phyloP scores from a whole-genome alignment of 2,329 filamentous ascomycete genomes.

The Aspergillus ochraceus region DNA sequence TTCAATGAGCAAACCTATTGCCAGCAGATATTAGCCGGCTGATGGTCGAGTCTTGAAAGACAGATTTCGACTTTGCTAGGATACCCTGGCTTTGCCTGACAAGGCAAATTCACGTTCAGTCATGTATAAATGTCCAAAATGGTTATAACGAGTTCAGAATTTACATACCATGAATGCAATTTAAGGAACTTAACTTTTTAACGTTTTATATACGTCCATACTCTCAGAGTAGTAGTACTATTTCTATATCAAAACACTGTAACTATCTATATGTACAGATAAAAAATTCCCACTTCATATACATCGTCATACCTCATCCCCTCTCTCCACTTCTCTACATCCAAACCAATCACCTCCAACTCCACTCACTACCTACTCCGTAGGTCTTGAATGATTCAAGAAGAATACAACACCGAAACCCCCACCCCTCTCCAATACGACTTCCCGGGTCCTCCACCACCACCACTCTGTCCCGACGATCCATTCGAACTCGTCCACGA shows the following conservation, averaged over 20 bases:
- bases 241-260: not conserved
- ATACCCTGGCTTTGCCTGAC: conserved; percentile 2
- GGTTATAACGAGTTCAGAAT: not conserved
- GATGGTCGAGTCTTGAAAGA: not conserved
- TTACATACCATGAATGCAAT: not conserved
- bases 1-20: not conserved
- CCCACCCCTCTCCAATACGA: conserved; percentile 45
- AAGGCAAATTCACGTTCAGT: not conserved
- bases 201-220: not conserved
- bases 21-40: not conserved
- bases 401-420: conserved; percentile 44
- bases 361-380: not conserved
- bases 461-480: conserved; percentile 24
- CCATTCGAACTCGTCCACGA: conserved; percentile 24
- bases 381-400: conserved; percentile 16
- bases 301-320: not conserved
- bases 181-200: not conserved
- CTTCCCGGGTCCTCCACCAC: conserved; percentile 26
- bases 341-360: too few relatives aligned
- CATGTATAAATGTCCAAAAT: conserved; percentile 4
- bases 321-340: too few relatives aligned
- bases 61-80: conserved; percentile 5
- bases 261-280: not conserved
- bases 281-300: not conserved
- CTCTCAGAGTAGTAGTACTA: not conserved